Evolutionary conservation across 768 basidiomycete genomes (phyloP), one percentile per base, ranked within the genome.

Genomic region (Russula dissimulans): DNA sequence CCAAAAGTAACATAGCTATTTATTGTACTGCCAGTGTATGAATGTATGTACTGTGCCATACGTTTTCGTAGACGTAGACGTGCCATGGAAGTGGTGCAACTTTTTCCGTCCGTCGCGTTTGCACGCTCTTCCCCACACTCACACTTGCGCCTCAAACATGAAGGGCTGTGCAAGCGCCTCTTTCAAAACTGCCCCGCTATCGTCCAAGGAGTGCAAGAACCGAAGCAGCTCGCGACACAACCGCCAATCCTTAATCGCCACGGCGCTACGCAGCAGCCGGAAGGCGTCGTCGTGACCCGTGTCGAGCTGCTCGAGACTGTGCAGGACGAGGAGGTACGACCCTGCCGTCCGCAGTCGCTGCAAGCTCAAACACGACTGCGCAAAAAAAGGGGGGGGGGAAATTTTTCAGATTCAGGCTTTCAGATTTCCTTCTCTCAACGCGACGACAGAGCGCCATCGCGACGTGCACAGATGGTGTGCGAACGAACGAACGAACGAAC

Each of bases 191-290:
- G 71, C 71, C 36, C 95, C 95, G 0, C 85, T 84, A 44, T 94
- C 90, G 69, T 97, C 95, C 52, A 95, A 88, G 2, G 90, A 94
- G 70, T 88, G 90, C 50, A 98, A 72, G 74, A 99, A 99, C 18
- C 95, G 84, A 15, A 97, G 74, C 14, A 99, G 78, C 69, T 98
- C 95, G 59, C 89, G 84, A 73, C 90, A 97, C 11, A 99, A 77
- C 68, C 91, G 85, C 86, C 89, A 97, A 54, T 97, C 92, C 61
- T 87, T 82, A 4, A 79, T 83, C 7, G 81, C 80, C 18, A 91
- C 78, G 8, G 94, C 94, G 59, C 80, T 80, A 50, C 80, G 81
- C 53, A 99, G 75, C 26, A 99, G 77, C 41, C 91, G 81, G 29
- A 92, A 81, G 3, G 88, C 92, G 67, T 97, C 91, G 39, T 78